Evolutionary conservation across 306 rosid genomes (phyloP).

Genomic region (Prunus salicina): DNA sequence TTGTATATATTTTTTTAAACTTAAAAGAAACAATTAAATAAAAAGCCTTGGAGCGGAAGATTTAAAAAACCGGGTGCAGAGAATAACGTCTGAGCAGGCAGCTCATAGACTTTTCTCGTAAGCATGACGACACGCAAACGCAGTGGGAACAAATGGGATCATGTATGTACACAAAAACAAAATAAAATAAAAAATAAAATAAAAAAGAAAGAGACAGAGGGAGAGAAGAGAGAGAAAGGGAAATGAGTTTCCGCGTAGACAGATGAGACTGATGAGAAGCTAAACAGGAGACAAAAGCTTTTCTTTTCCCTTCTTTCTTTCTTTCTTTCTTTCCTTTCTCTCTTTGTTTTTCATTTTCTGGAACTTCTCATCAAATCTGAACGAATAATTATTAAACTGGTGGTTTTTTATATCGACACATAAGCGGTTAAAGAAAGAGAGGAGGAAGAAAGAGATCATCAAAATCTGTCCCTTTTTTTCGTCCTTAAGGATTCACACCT

Average conservation of each 20-base stretch:
- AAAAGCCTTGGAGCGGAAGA: slow-evolving; percentile 28
- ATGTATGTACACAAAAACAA: slow-evolving; percentile 20
- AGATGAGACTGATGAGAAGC: slow-evolving; percentile 38
- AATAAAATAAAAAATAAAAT: too few relatives aligned
- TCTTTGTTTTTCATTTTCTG: neutral
- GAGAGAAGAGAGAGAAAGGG: neutral
- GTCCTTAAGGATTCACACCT: slow-evolving; percentile 61
- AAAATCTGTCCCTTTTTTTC: slow-evolving; percentile 3
- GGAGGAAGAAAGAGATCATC: slow-evolving; percentile 5
- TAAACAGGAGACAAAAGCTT: neutral
- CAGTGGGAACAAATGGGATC: slow-evolving; percentile 62
- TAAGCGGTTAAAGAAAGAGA: neutral
- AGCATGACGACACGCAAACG: slow-evolving; percentile 72
- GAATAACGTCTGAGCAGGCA: slow-evolving; percentile 19
- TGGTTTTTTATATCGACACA: slow-evolving; percentile 23
- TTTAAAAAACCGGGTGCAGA: slow-evolving; percentile 13
- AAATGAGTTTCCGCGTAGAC: slow-evolving; percentile 79
- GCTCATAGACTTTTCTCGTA: slow-evolving; percentile 27
- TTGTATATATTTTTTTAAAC: too few relatives aligned
- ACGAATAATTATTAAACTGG: slow-evolving; percentile 1
- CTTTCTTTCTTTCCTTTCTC: neutral
- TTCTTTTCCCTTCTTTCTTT: neutral
- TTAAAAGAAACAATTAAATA: neutral
- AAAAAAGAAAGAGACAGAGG: slow-evolving; percentile 4
- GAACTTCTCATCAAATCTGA: slow-evolving; percentile 11